These are phyloP conservation scores for Trichosporon faecale DNA, from an alignment of 1,284 basidiomycete species.

Conservation along the genomic window DNA sequence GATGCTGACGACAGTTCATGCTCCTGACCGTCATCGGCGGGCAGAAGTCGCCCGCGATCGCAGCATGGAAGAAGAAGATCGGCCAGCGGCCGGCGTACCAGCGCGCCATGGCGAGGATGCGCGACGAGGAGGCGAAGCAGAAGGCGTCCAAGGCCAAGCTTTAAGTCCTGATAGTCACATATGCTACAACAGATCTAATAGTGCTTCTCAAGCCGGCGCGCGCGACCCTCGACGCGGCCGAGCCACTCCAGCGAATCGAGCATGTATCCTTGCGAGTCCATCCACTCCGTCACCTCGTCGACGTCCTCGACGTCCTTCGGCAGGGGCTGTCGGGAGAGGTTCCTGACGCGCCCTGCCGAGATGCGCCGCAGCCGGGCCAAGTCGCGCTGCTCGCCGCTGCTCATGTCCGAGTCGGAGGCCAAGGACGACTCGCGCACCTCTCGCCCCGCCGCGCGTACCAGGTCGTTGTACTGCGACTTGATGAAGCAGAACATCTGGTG, in stretches of 20 bases:
- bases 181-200: neutral
- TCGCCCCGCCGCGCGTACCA: conserved; percentile 30
- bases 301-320: conserved; percentile 56
- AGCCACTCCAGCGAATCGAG: conserved; percentile 26
- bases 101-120: conserved; percentile 13
- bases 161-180: neutral
- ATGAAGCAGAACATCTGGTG: conserved; percentile 33
- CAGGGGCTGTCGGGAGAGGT: conserved; percentile 18
- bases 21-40: conserved; percentile 12
- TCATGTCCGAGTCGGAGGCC: conserved; percentile 23
- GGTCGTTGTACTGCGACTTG: conserved; percentile 30
- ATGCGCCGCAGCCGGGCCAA: conserved; percentile 15
- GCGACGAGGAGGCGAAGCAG: conserved; percentile 11
- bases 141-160: conserved; percentile 16
- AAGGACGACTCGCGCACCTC: conserved; percentile 6
- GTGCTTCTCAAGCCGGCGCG: neutral
- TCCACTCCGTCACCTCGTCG: conserved; percentile 74
- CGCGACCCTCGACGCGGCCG: neutral
- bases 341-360: conserved; percentile 16
- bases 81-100: conserved; percentile 20
- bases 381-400: conserved; percentile 13
- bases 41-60: conserved; percentile 9
- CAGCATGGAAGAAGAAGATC: conserved; percentile 17
- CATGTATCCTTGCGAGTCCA: conserved; percentile 67
- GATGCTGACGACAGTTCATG: conserved; percentile 10